phyloP scores from a whole-genome alignment of 257 asterid genomes.

The Cinchona pubescens region DNA sequence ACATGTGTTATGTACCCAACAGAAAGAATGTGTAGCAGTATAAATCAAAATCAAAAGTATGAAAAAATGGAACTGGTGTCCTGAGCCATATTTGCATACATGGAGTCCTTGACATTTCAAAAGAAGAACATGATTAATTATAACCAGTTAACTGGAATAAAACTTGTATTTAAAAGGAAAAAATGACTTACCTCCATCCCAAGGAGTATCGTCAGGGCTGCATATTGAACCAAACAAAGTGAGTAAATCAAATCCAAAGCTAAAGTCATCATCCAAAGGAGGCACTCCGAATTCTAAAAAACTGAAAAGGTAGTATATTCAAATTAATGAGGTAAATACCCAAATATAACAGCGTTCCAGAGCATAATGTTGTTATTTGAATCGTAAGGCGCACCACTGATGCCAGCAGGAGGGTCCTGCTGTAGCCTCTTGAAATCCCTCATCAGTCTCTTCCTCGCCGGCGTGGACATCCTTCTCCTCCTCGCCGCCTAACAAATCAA shows the following conservation, averaged over 20 bases:
- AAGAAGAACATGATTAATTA: background rate
- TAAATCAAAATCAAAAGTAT: background rate
- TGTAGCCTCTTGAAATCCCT: slow-evolving; percentile 93
- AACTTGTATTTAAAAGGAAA: background rate
- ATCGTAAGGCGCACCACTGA: slow-evolving; percentile 94
- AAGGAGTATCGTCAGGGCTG: slow-evolving; percentile 95
- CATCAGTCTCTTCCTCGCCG: slow-evolving; percentile 87
- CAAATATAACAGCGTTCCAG: slow-evolving; percentile 93
- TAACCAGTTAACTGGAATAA: background rate
- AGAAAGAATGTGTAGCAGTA: too few relatives aligned
- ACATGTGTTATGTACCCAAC: background rate
- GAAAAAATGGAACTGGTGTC: background rate
- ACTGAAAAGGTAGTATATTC: background rate
- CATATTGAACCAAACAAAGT: slow-evolving; percentile 25
- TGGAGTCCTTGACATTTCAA: background rate
- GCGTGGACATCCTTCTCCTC: slow-evolving; percentile 70
- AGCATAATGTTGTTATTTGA: slow-evolving; percentile 84
- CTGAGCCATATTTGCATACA: background rate
- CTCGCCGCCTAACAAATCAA: slow-evolving; percentile 25
- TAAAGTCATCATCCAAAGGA: too few relatives aligned
- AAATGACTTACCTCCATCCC: slow-evolving; percentile 88
- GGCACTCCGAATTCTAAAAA: background rate
- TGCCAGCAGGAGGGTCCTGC: slow-evolving; percentile 95
- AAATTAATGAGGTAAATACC: slow-evolving; percentile 33
- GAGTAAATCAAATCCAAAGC: slow-evolving; percentile 4